Conservation (phyloP, 192 early-diverging fungal genomes). For the Backusella sp. region DNA sequence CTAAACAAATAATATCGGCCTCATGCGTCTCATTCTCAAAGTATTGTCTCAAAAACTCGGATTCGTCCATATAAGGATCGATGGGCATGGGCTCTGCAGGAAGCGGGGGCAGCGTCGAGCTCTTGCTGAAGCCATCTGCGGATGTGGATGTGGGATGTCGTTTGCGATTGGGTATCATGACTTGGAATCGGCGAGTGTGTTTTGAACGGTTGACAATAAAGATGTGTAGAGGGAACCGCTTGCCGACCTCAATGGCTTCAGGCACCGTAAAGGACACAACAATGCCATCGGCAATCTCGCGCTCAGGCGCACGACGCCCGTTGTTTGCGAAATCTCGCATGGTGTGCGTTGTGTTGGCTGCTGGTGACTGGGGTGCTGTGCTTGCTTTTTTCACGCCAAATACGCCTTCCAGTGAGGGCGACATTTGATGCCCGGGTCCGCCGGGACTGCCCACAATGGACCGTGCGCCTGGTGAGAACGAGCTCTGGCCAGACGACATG, state of each 20-base stretch:
- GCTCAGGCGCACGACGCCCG: slow-evolving; percentile 33
- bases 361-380: not conserved
- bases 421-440: not conserved
- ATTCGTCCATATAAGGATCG: slow-evolving; percentile 58
- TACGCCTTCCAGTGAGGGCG: slow-evolving; percentile 6
- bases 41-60: slow-evolving; percentile 51
- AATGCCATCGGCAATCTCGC: slow-evolving; percentile 55
- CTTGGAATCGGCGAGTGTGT: slow-evolving; percentile 48
- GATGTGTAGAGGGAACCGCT: slow-evolving; percentile 51
- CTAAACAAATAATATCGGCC: slow-evolving; percentile 57
- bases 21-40: slow-evolving; percentile 59
- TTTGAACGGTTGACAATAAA: slow-evolving; percentile 59
- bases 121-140: not conserved
- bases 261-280: slow-evolving; percentile 52
- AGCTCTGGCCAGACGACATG: slow-evolving; percentile 12
- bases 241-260: slow-evolving; percentile 41
- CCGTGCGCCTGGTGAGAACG: slow-evolving; percentile 25
- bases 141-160: slow-evolving; percentile 29
- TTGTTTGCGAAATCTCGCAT: not conserved
- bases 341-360: not conserved
- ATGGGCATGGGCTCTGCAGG: slow-evolving; percentile 47
- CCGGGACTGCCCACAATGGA: slow-evolving; percentile 30
- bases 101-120: slow-evolving; percentile 36
- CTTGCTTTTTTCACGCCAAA: slow-evolving; percentile 9
- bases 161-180: slow-evolving; percentile 56